phyloP scores from a whole-genome alignment of 176 grass and related monocot genomes.

The Avena atlantica region DNA sequence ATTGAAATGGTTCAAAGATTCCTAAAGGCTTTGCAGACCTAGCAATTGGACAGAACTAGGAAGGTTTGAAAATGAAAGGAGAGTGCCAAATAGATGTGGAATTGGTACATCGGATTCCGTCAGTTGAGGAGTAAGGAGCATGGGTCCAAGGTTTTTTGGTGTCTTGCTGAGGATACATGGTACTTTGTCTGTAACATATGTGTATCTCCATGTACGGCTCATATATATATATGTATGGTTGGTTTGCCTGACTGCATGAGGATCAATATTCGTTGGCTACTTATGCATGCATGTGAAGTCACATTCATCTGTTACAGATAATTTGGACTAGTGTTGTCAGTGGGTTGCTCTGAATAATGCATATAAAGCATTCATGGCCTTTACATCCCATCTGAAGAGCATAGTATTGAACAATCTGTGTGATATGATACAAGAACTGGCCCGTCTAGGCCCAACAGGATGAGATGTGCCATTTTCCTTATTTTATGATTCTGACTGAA shows the following conservation, averaged over 20 bases:
- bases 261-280: slow-evolving; percentile 24
- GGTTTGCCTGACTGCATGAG: background rate
- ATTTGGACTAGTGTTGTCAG: background rate
- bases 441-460: slow-evolving; percentile 4
- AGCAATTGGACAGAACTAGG: background rate
- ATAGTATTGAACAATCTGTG: background rate
- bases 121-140: slow-evolving; percentile 26
- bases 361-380: slow-evolving; percentile 34
- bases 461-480: background rate
- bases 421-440: slow-evolving; percentile 4
- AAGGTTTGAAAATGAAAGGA: slow-evolving; percentile 2
- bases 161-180: slow-evolving; percentile 33
- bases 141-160: slow-evolving; percentile 32
- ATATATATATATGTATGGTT: background rate
- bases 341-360: slow-evolving; percentile 4
- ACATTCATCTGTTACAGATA: background rate
- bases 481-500: slow-evolving; percentile 3
- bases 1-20: background rate
- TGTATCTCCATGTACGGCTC: slow-evolving; percentile 8
- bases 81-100: slow-evolving; percentile 29
- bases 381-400: slow-evolving; percentile 35
- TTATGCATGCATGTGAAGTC: slow-evolving; percentile 31
- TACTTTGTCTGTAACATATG: background rate
- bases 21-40: slow-evolving; percentile 21
- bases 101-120: slow-evolving; percentile 46